phyloP scores from a whole-genome alignment of 345 rosid species.

The Hirschfeldia incana region DNA sequence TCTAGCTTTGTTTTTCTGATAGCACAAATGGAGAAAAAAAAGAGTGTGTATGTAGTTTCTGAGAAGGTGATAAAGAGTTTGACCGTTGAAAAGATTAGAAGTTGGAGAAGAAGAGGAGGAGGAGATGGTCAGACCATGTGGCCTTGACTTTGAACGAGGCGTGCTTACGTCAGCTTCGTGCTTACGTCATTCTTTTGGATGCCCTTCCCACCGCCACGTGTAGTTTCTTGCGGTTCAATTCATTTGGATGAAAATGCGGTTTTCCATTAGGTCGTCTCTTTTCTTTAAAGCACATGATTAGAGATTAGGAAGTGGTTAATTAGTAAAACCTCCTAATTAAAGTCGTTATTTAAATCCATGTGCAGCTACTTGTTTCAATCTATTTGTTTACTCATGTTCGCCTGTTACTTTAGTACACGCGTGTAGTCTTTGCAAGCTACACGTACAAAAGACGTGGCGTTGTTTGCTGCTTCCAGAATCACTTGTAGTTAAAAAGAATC shows the following conservation, averaged over 20 bases:
- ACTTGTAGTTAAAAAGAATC: constrained; percentile 4
- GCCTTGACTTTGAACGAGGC: constrained; percentile 80
- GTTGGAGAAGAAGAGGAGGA: constrained; percentile 13
- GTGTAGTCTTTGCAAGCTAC: neutral
- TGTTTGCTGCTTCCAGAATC: constrained; percentile 16
- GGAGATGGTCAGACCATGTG: constrained; percentile 67
- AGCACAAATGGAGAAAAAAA: neutral
- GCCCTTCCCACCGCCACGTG: constrained; percentile 15
- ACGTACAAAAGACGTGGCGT: constrained; percentile 17
- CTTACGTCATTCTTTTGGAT: constrained; percentile 16
- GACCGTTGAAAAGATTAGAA: constrained; percentile 79
- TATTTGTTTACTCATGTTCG: neutral
- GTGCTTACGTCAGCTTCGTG: constrained; percentile 32
- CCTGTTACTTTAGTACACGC: constrained; percentile 6
- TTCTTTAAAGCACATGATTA: neutral
- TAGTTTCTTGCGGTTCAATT: neutral
- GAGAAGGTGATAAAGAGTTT: constrained; percentile 64
- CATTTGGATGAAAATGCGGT: neutral
- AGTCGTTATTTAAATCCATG: neutral
- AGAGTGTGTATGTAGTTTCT: constrained; percentile 48
- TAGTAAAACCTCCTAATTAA: neutral
- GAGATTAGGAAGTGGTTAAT: neutral
- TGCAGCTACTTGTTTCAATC: neutral
- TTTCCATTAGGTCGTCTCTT: neutral
- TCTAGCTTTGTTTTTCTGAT: neutral